phyloP scores from a whole-genome alignment of 441 rosid genomes.

The Macaranga tanarius region DNA sequence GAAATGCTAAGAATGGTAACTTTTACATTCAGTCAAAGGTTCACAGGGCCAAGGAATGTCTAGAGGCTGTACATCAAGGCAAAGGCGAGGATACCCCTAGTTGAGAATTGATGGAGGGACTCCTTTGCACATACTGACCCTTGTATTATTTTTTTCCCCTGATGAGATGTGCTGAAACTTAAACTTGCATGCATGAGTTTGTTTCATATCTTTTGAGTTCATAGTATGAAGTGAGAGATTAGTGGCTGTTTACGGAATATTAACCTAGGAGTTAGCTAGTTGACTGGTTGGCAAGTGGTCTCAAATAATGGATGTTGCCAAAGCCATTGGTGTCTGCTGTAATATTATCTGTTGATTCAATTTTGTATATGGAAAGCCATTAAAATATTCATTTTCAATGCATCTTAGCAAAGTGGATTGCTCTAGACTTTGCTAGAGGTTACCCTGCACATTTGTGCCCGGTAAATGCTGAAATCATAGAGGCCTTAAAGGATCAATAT shows the following conservation, averaged over 20 bases:
- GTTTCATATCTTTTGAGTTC: not conserved
- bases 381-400: not conserved
- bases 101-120: conserved; percentile 24
- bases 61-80: conserved; percentile 49
- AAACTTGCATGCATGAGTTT: not conserved
- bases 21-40: conserved; percentile 94
- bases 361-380: not conserved
- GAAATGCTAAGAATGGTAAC: conserved; percentile 80
- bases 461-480: no score
- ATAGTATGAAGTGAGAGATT: not conserved
- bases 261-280: no score
- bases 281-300: not conserved
- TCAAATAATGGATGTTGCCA: not conserved
- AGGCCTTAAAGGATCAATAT: not conserved
- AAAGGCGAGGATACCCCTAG: conserved; percentile 50
- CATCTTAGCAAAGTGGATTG: no score
- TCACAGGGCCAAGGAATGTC: conserved; percentile 86
- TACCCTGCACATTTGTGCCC: not conserved
- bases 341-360: not conserved
- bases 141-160: not conserved
- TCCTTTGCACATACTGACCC: conserved; percentile 11
- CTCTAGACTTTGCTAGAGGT: not conserved
- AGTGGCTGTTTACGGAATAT: no score
- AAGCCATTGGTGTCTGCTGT: not conserved
- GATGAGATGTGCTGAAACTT: not conserved